Conservation (phyloP, 2,329 filamentous ascomycete genomes). For the Aspergillus tanneri region DNA sequence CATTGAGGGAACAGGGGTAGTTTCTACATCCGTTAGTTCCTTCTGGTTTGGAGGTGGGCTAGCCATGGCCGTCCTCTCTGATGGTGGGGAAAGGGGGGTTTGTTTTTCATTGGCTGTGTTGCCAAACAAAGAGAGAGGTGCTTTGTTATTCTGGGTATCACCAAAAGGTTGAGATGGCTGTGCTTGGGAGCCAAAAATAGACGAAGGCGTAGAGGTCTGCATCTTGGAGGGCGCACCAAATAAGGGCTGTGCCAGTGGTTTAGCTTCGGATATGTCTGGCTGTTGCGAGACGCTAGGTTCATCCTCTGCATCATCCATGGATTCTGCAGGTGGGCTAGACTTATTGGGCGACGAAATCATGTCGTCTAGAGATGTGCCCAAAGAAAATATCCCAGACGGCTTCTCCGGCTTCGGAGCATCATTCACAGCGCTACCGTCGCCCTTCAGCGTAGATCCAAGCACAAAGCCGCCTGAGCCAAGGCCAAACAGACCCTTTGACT, state of each 20-base stretch:
- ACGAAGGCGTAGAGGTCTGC: constrained; percentile 28
- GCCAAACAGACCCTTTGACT: constrained; percentile 33
- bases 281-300: constrained; percentile 17
- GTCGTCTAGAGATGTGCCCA: constrained; percentile 41
- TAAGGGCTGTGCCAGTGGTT: constrained; percentile 21
- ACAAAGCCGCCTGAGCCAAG: constrained; percentile 36
- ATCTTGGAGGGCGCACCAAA: constrained; percentile 29
- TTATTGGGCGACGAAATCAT: constrained; percentile 39
- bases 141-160: constrained; percentile 28
- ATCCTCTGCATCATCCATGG: constrained; percentile 41
- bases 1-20: constrained; percentile 28
- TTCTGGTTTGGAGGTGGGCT: constrained; percentile 36
- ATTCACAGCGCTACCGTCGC: constrained; percentile 40
- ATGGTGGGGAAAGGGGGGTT: constrained; percentile 32
- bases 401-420: constrained; percentile 43
- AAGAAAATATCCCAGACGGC: constrained; percentile 37
- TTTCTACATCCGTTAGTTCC: constrained; percentile 29
- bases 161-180: constrained; percentile 26
- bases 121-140: constrained; percentile 34
- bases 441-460: constrained; percentile 47
- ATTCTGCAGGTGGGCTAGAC: constrained; percentile 33
- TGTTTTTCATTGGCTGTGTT: constrained; percentile 26
- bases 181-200: constrained; percentile 34
- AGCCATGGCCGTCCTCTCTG: constrained; percentile 32
- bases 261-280: constrained; percentile 23